Evolutionary conservation across 805 yeast species (phyloP), one percentile per base, ranked within the genome.

Genomic region (Yarrowia osloensis): DNA sequence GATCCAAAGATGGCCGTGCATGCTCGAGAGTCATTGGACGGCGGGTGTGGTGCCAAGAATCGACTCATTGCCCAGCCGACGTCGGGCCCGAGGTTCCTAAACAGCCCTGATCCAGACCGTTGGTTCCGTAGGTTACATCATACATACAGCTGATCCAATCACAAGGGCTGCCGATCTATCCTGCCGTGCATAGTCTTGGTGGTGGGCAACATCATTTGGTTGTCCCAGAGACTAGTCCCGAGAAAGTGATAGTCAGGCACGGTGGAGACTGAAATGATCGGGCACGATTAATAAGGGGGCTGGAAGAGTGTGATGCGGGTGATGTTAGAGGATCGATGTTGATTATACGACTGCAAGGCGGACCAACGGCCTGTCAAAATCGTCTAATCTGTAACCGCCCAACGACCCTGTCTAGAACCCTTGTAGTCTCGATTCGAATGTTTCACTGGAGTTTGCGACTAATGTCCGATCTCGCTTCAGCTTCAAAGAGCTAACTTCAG

Each of bases 171-270:
- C 19, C 54, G 54, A 49, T 49, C 54, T 46, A 46, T 26, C 11
- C 54, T 28, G 15, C 29, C 33, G 9, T 19, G 37, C 37, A n/a
- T 46, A 15, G 50, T 12, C 52, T 46, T 44, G 29, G 29, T 19
- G 54, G 54, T 28, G 35, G 54, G 37, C 54, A 29, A 35, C 54
- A 49, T 26, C n/a, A 12, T 13, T 44, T 44, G 33, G 52, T 26
- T 46, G 33, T 17, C 50, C 50, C 21, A 21, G 31, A 24, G 50
- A 15, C 29, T 12, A 46, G 33, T 46, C 21, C 49, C 52, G 52
- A 46, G 52, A 46, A 46, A 46, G 52, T 44, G 50, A 26, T 46
- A 11, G 31, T n/a, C 52, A 46, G 33, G 52, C 12, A 44, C 33
- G 15, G 52, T 24, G 50, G 29, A 44, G 50, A 24, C 19, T 24